Percentiles rank a stretch among this genome's conserved stretches.
These are phyloP conservation scores for Basipetospora chlamydospora DNA, from an alignment of 2,329 filamentous ascomycete species.

Conservation along the genomic window DNA sequence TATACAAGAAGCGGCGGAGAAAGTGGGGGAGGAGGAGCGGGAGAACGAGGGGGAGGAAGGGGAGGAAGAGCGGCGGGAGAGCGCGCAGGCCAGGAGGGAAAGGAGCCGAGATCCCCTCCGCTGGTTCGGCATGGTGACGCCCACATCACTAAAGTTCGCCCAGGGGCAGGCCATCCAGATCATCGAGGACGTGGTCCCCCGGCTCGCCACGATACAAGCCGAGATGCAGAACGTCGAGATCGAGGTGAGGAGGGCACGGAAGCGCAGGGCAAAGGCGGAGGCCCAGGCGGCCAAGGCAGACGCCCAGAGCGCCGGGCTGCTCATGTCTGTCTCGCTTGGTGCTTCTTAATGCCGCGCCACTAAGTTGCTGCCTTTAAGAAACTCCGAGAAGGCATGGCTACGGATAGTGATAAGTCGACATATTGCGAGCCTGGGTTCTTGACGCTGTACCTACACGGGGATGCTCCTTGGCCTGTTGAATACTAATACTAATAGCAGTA, in stretches of 20 bases:
- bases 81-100: slow-evolving; percentile 9
- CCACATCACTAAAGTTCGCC: slow-evolving; percentile 37
- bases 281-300: slow-evolving; percentile 18
- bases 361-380: not conserved
- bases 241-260: slow-evolving; percentile 47
- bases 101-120: slow-evolving; percentile 35
- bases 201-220: slow-evolving; percentile 39
- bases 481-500: not conserved
- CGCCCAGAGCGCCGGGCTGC: slow-evolving; percentile 1
- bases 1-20: slow-evolving; percentile 1
- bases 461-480: not conserved
- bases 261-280: slow-evolving; percentile 35
- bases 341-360: not conserved
- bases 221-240: slow-evolving; percentile 54
- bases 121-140: slow-evolving; percentile 42
- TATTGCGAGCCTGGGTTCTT: no score
- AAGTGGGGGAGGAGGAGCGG: not conserved
- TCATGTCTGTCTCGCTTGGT: not conserved
- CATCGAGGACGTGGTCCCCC: slow-evolving; percentile 42
- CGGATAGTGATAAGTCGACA: not conserved
- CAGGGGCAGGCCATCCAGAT: slow-evolving; percentile 42
- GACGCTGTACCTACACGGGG: not conserved
- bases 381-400: not conserved
- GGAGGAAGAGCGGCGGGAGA: not conserved
- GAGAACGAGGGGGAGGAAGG: slow-evolving; percentile 3